Evolutionary conservation across 1,139 yeast genomes (phyloP), one percentile per base, ranked within the genome.

Genomic region (Yamadazyma epiphylla): DNA sequence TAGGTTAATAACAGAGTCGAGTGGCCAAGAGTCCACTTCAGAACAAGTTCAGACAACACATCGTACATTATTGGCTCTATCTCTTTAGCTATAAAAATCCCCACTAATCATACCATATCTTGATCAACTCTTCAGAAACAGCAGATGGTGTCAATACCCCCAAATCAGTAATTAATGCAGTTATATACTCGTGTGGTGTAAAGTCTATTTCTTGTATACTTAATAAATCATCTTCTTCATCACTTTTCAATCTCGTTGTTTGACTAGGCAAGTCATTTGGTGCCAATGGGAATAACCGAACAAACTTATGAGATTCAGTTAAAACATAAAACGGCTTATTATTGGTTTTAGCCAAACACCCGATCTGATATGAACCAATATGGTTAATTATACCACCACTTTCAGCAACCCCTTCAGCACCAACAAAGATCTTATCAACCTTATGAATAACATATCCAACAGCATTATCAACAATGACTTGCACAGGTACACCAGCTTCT

Each of bases 391-490:
- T 88, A 22, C 99, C 99, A 35, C 99, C 99, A 55, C 94, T 83
- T 64, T 91, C 99, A 3, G 96, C 95, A 4, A 91, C 98, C 41
- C 99, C 99, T 59, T 91, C 98, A 2, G 98, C 98, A 34, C 99
- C 99, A 41, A 91, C 94, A 42, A 94, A 74, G 6, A 94, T 84
- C 59, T 91, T 89, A 60, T 89, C 95, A 10, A 89, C 89, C 53
- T 83, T 83, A 55, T 87, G 94, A 40, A 94, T 81, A 19, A 88
- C 89, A 45, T 81, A 87, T 0, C 97, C 97, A 10, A 91, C 97
- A 5, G 95, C 95, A 36, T 88, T 80, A 53, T 94, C 99, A 13
- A 88, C 94, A 35, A 94, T 83, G 31, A 88, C 71, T 32, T 88
- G 83, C 12, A 85, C 94, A 0, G 97, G 97, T n/a, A 94, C 85